These are phyloP conservation scores for Ilyonectria mors-panacis DNA, from an alignment of 2,329 filamentous ascomycete genomes.

Conservation along the genomic window DNA sequence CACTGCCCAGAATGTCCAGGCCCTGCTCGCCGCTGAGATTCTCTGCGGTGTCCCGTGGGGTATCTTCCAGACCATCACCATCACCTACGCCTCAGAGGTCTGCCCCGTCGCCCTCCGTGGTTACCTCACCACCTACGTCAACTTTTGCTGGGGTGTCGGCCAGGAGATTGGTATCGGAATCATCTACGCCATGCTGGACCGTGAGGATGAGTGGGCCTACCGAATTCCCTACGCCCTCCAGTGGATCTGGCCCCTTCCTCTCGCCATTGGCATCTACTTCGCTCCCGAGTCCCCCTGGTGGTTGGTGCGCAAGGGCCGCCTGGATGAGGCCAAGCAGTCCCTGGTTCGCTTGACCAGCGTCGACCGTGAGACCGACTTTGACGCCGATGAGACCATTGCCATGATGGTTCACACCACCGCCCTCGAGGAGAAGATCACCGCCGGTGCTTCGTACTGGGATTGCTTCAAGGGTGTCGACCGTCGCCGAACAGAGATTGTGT, in stretches of 20 bases:
- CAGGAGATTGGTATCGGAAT: slow-evolving; percentile 83
- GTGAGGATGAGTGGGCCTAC: slow-evolving; percentile 78
- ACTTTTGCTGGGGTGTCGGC: slow-evolving; percentile 84
- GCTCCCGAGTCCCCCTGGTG: slow-evolving; percentile 83
- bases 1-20: slow-evolving; percentile 72
- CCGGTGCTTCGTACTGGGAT: slow-evolving; percentile 82
- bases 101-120: slow-evolving; percentile 80
- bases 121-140: slow-evolving; percentile 81
- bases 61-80: slow-evolving; percentile 71
- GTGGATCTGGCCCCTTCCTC: slow-evolving; percentile 83
- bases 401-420: slow-evolving; percentile 95
- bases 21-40: slow-evolving; percentile 73
- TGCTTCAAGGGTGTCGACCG: slow-evolving; percentile 87
- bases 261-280: slow-evolving; percentile 76
- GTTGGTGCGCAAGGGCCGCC: slow-evolving; percentile 77
- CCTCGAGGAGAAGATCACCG: slow-evolving; percentile 82
- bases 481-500: slow-evolving; percentile 81
- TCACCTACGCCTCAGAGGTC: slow-evolving; percentile 80
- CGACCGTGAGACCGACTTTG: slow-evolving; percentile 77
- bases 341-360: slow-evolving; percentile 76
- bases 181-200: slow-evolving; percentile 76
- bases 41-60: slow-evolving; percentile 75
- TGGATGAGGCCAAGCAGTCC: slow-evolving; percentile 76
- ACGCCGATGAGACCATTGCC: slow-evolving; percentile 86
- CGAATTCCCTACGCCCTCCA: slow-evolving; percentile 80